phyloP scores from a whole-genome alignment of 2,329 filamentous ascomycete species.

The Shiraia bambusicola region DNA sequence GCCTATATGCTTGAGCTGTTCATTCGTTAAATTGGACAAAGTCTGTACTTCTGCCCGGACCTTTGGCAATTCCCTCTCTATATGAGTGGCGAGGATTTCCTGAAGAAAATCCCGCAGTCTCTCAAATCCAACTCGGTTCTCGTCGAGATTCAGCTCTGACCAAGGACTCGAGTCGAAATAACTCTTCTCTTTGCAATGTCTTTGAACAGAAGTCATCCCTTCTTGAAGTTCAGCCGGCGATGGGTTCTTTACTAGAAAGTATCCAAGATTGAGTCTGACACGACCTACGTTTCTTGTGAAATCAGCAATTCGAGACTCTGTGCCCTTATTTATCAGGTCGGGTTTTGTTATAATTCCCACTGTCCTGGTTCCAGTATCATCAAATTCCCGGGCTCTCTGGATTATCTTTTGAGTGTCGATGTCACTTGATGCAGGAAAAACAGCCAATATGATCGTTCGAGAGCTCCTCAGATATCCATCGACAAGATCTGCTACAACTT shows the following conservation, averaged over 20 bases:
- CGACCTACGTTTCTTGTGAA: constrained; percentile 34
- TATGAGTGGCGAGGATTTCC: constrained; percentile 45
- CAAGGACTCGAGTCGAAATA: constrained; percentile 41
- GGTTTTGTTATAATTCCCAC: constrained; percentile 59
- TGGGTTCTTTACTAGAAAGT: constrained; percentile 55
- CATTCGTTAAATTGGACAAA: constrained; percentile 1
- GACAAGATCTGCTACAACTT: constrained; percentile 14
- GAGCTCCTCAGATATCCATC: constrained; percentile 18
- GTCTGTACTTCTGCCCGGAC: constrained; percentile 17
- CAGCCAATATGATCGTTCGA: constrained; percentile 23
- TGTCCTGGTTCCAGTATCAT: constrained; percentile 49
- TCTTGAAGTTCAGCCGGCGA: constrained; percentile 35
- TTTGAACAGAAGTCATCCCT: constrained; percentile 28
- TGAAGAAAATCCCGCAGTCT: constrained; percentile 52
- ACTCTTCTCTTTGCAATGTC: constrained; percentile 26
- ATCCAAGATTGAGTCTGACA: constrained; percentile 47
- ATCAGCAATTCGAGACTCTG: constrained; percentile 30
- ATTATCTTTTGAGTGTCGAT: constrained; percentile 59
- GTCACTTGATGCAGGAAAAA: constrained; percentile 40
- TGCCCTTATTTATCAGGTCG: constrained; percentile 45
- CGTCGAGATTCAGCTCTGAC: constrained; percentile 24
- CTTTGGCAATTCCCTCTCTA: constrained; percentile 32
- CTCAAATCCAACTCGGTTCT: constrained; percentile 44
- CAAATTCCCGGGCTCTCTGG: constrained; percentile 49
- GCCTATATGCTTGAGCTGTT: constrained; percentile 51